Percentiles rank a stretch among this genome's conserved stretches.
phyloP scores from a whole-genome alignment of 352 stramenopile genomes.

The Pythium volutum region DNA sequence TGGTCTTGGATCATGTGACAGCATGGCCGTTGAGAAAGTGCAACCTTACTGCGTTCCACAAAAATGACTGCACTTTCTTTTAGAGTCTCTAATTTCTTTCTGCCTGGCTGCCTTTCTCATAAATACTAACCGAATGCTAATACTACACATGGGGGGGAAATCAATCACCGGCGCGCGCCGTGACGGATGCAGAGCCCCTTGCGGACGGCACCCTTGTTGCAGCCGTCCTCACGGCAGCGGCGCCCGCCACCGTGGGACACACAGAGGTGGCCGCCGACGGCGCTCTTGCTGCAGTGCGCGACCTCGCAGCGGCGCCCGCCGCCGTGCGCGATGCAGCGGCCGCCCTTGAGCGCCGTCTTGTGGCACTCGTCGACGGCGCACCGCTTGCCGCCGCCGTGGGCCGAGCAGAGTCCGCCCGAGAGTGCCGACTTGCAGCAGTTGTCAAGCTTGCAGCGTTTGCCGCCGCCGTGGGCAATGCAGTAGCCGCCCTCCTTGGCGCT shows the following conservation, averaged over 20 bases:
- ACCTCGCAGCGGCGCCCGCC: constrained; percentile 57
- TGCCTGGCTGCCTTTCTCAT: not conserved
- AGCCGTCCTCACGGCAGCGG: constrained; percentile 51
- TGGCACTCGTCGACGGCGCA: constrained; percentile 44
- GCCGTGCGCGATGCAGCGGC: constrained; percentile 60
- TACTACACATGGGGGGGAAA: too few relatives aligned
- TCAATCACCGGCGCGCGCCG: constrained; percentile 25
- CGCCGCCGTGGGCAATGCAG: constrained; percentile 59
- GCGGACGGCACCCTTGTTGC: constrained; percentile 67
- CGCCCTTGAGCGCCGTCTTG: constrained; percentile 69
- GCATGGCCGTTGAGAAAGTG: constrained; percentile 14
- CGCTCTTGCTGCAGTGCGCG: constrained; percentile 48
- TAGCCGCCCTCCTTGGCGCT: constrained; percentile 68
- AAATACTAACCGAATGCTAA: constrained; percentile 20
- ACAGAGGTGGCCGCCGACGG: constrained; percentile 55
- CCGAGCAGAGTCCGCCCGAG: constrained; percentile 60
- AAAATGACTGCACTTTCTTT: constrained; percentile 13
- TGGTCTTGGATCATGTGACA: not conserved
- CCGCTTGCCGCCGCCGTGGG: constrained; percentile 63
- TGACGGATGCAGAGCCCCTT: constrained; percentile 76
- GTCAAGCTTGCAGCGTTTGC: constrained; percentile 49
- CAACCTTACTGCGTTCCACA: not conserved
- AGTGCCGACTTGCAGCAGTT: constrained; percentile 64
- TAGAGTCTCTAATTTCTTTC: not conserved
- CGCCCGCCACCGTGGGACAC: constrained; percentile 62